Conservation (phyloP, 306 rosid species). For the Rosa rugosa region DNA sequence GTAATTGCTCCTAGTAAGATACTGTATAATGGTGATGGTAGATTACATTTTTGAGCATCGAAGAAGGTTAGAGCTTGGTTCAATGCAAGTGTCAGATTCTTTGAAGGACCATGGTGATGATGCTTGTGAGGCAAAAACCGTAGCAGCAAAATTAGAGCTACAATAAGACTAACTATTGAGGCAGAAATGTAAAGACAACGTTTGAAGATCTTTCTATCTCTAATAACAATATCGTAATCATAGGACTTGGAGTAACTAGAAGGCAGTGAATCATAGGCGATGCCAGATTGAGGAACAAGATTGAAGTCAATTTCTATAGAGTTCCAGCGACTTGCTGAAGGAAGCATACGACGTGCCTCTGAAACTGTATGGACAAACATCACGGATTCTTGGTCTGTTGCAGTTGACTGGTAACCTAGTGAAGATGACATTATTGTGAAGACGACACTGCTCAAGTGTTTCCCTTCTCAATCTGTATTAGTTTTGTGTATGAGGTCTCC, state of each 20-base stretch:
- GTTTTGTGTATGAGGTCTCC: background rate
- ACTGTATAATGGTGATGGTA: slow-evolving; percentile 1
- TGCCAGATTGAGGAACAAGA: slow-evolving; percentile 39
- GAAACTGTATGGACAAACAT: slow-evolving; percentile 45
- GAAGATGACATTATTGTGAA: slow-evolving; percentile 9
- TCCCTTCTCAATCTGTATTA: background rate
- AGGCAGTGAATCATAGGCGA: slow-evolving; percentile 49
- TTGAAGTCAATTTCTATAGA: slow-evolving; percentile 41
- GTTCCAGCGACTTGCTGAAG: slow-evolving; percentile 60
- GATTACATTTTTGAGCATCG: slow-evolving; percentile 78
- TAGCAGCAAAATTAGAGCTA: slow-evolving; percentile 39
- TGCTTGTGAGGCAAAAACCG: slow-evolving; percentile 48
- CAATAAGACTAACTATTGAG: slow-evolving; percentile 25
- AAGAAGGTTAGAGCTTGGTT: slow-evolving; percentile 72
- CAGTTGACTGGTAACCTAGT: background rate
- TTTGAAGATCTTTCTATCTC: slow-evolving; percentile 41
- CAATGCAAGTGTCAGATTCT: slow-evolving; percentile 55
- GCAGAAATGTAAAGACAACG: slow-evolving; percentile 41
- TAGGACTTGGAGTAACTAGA: slow-evolving; percentile 54
- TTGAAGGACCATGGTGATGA: slow-evolving; percentile 38
- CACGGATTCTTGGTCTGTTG: slow-evolving; percentile 31
- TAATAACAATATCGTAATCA: slow-evolving; percentile 51
- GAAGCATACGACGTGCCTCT: slow-evolving; percentile 53
- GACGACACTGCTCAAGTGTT: background rate
- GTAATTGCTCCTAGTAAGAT: background rate